Base-by-base conservation (phyloP, 805 yeast genomes). In the Ogataea trehaloabstinens region DNA sequence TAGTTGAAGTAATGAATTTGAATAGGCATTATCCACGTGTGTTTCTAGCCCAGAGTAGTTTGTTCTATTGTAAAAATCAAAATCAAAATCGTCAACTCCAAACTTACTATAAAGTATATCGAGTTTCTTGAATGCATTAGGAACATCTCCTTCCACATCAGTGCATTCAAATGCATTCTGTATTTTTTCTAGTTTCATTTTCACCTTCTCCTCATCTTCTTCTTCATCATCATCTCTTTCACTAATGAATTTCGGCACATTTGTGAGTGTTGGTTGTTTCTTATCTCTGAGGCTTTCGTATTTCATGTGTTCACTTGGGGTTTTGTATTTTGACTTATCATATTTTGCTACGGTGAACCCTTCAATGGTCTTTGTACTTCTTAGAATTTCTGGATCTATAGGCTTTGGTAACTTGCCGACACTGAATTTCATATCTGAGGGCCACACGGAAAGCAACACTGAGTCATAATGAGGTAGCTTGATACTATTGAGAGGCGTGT, bases 21-120 rank as follows among this genome's bases (percentile, higher is more conserved):
- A 77, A 53, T 80, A 81, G 0, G 93, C 74, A 51, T 85, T 86
- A 37, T 83, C 86, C 8, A 84, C 73, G 54, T 89, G 93, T 7
- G 89, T 82, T 59, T 93, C 98, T n/a, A 91, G 68, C 0, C 98
- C 97, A 2, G 97, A 78, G 39, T 69, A 82, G 1, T 55, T 45
- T 0, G 97, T 85, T 28, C 71, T 70, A 56, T 91, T 91, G 67
- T 84, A 91, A 52, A 80, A 83, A 38, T 76, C 81, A 58, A 93
- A 91, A 64, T 91, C 96, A 63, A 93, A 93, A 60, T 89, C 96
- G 50, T 84, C 88, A 21, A 93, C 89, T 19, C 99, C 99, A 61
- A 88, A 91, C 52, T 78, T 82, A 40, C 95, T 85, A 60, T 90
- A 91, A 29, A 82, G 74, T 38, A 91, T 85, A 43, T 82, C 85